Base-by-base conservation (phyloP, 2,329 filamentous ascomycete species). In the Scedosporium apiospermum region DNA sequence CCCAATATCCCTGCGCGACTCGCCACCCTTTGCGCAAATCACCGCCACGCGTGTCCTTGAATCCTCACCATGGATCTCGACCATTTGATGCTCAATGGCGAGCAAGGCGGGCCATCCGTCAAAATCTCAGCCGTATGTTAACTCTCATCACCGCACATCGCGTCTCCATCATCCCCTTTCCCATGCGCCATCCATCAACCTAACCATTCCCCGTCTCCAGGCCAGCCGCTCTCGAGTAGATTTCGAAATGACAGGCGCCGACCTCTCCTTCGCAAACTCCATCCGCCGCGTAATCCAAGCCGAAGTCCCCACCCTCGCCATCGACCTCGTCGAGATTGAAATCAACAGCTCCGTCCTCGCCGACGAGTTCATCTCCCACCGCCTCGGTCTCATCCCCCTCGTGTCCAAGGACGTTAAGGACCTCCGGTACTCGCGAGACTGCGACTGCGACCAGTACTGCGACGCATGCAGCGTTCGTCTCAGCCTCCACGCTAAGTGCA, bases 401-500 rank as follows among this genome's bases (percentile, higher is more conserved):
- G 88, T 89, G 73, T 90, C 91, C 63, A 90, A 90, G 71, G 89
- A 90, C 71, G 88, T 93, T 69, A 90, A 93, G 67, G 83, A 88
- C 69, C 83, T 98, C 65, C 82, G 89, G 66, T 96, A 96, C 78
- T 89, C 90, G 58, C 89, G 93, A 71, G 93, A 98, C 76, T 99
- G 95, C 80, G 91, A 96, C 72, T 99, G 95, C 80, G 93, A 97
- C 69, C 88, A 93, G 70, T 91, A 93, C 78, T 99, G 95, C 79
- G 90, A 96, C 67, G 85, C 89, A 69, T 99, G 95, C 80, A 90
- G 89, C 68, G 90, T 98, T 60, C 89, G 87, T 26, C 84, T 99
- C 30, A 88, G 85, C 3, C 82, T 99, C 46, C 88, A 96, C 71
- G 93, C 91, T 51, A 88, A 90, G 71, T 96, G 92, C 76, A 92